Evolutionary conservation across 106 monocot genomes (phyloP), one percentile per base, ranked within the genome.

Genomic region (Platanthera guangdongensis): DNA sequence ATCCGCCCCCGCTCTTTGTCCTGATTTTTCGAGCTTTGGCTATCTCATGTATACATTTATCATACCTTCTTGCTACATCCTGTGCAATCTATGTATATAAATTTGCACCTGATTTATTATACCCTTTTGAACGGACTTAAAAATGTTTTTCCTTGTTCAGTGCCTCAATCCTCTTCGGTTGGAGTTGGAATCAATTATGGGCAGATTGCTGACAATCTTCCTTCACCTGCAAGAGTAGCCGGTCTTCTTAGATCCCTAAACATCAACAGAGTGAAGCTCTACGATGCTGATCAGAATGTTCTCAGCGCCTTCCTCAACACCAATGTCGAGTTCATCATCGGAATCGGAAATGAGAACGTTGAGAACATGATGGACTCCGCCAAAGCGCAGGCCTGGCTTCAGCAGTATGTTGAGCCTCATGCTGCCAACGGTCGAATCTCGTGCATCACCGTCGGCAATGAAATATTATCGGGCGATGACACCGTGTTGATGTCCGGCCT

Each of bases 121-220:
- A 39, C 39, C 39, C 39, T 39, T 39, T 3, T 39, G 39, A 39
- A 39, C 39, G 3, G 39, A 39, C 39, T 39, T 39, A 55, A 15
- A 55, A 60, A 1, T 45, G 9, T 12, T 47, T 63, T 76, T 49
- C 50, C 87, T 87, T 88, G 82, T 73, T 59, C 77, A 62, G 13
- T 79, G 25, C 50, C 73, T 25, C 80, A 78, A 76, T 22, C 67
- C 4, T 3, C 12, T 9, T 68, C 68, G 30, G 77, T 90, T 16
- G 53, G 50, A 8, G 83, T 90, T n/a, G 95, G 95, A n/a, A 91
- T 96, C 82, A 96, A 96, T 81, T 96, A 96, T 52, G 95, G 95
- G 15, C 93, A 91, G 72, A 93, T 93, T 50, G 95, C 95, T 25
- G 84, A 96, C 84, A 84, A 96, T 45, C 93, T 96, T 19, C 95